phyloP scores from a whole-genome alignment of 352 stramenopile species.

The Blastocystis sp. region DNA sequence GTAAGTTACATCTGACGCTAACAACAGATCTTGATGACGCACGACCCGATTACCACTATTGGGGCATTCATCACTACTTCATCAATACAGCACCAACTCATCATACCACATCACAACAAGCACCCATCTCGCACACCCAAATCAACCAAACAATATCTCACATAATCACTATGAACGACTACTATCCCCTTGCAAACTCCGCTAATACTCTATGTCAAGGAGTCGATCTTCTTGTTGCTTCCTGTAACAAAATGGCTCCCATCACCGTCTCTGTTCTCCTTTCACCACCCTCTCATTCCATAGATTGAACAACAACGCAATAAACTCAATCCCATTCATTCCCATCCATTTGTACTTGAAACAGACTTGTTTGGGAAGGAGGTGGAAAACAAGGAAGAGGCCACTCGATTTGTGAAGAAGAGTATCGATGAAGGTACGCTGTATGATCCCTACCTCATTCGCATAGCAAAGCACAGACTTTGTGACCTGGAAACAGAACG shows the following conservation, averaged over 20 bases:
- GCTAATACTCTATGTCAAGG: background rate
- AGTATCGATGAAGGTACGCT: conserved; percentile 1
- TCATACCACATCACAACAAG: too few species aligned
- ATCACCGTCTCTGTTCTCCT: background rate
- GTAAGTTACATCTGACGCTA: too few species aligned
- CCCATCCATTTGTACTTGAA: background rate
- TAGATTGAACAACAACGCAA: conserved; percentile 18
- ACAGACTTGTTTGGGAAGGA: background rate
- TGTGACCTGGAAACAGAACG: background rate
- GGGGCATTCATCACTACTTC: too few species aligned
- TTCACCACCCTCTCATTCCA: background rate
- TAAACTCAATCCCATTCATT: background rate
- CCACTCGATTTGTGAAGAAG: background rate
- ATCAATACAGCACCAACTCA: too few species aligned
- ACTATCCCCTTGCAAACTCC: background rate
- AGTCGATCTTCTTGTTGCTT: conserved; percentile 6
- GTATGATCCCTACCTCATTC: background rate
- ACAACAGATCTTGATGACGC: too few species aligned
- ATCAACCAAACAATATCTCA: background rate
- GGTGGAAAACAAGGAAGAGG: background rate
- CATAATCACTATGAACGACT: background rate
- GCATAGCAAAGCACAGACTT: background rate
- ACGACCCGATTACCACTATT: too few species aligned
- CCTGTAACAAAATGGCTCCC: conserved; percentile 22
- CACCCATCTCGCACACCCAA: too few species aligned